These are phyloP conservation scores for Amylocarpus encephaloides DNA, from an alignment of 2,329 filamentous ascomycete genomes.

Conservation along the genomic window DNA sequence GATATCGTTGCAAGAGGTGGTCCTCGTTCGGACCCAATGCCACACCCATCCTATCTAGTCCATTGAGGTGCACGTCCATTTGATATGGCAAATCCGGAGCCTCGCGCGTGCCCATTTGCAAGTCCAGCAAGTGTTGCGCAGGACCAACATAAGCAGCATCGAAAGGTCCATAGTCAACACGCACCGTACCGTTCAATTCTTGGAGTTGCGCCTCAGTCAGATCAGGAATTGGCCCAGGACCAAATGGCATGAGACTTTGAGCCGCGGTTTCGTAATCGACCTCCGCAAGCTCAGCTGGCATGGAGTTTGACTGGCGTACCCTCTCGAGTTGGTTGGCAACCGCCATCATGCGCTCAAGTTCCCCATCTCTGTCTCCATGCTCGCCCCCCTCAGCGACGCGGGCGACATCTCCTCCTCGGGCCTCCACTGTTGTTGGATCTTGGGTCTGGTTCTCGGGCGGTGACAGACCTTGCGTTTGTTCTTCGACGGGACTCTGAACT, in stretches of 20 bases:
- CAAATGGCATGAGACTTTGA: no score
- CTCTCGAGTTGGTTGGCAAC: no score
- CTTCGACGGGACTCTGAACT: slow-evolving; percentile 3
- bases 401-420: not conserved
- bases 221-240: no score
- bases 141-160: not conserved
- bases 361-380: not conserved
- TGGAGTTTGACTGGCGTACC: no score
- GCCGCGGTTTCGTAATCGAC: no score
- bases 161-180: not conserved
- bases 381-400: not conserved
- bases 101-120: slow-evolving; percentile 6
- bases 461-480: not conserved
- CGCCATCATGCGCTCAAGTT: no score
- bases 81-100: not conserved
- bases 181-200: not conserved
- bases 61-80: not conserved
- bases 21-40: not conserved
- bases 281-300: no score
- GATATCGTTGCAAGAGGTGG: slow-evolving; percentile 7
- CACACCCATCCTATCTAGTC: not conserved
- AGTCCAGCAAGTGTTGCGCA: slow-evolving; percentile 4
- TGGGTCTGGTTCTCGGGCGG: not conserved
- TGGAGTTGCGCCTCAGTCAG: not conserved
- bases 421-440: not conserved